A percentile compares a stretch with the other conserved stretches of the same genome.
phyloP scores from a whole-genome alignment of 2,329 filamentous ascomycete species.

The Seiridium cupressi region DNA sequence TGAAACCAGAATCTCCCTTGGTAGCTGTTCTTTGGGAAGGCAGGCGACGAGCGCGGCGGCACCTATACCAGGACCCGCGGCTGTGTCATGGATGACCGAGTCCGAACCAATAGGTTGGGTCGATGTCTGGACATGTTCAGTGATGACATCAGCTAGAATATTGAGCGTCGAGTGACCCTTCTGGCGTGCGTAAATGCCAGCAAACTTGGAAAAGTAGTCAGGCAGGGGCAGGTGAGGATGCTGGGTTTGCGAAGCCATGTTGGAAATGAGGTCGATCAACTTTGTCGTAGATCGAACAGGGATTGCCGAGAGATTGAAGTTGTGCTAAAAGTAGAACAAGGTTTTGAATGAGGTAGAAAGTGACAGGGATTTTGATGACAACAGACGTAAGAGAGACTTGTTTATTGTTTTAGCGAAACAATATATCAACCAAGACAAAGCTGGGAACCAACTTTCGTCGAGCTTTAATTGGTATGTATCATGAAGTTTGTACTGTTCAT shows the following conservation, averaged over 20 bases:
- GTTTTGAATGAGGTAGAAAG: too few relatives aligned
- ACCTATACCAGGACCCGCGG: slow-evolving; percentile 25
- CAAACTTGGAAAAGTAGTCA: slow-evolving; percentile 29
- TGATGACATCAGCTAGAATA: slow-evolving; percentile 23
- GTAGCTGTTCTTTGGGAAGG: slow-evolving; percentile 22
- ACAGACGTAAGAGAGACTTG: too few relatives aligned
- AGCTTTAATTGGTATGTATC: too few relatives aligned
- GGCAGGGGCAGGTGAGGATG: slow-evolving; percentile 22
- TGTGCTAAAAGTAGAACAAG: too few relatives aligned
- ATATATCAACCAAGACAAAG: too few relatives aligned
- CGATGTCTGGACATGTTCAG: slow-evolving; percentile 24
- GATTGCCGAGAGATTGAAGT: neutral
- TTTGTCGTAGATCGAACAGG: neutral
- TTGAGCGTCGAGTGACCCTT: slow-evolving; percentile 26
- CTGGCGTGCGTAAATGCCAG: slow-evolving; percentile 23
- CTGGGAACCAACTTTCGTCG: too few relatives aligned
- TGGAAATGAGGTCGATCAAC: slow-evolving; percentile 6
- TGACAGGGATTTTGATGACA: too few relatives aligned
- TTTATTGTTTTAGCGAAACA: too few relatives aligned
- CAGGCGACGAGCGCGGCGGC: slow-evolving; percentile 23
- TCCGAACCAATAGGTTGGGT: slow-evolving; percentile 18
- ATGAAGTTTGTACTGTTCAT: too few relatives aligned
- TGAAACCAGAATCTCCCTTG: slow-evolving; percentile 22
- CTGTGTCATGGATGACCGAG: slow-evolving; percentile 29
- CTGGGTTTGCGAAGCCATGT: slow-evolving; percentile 15